phyloP scores from a whole-genome alignment of 768 basidiomycete genomes.

The Cystofilobasidium ferigula region DNA sequence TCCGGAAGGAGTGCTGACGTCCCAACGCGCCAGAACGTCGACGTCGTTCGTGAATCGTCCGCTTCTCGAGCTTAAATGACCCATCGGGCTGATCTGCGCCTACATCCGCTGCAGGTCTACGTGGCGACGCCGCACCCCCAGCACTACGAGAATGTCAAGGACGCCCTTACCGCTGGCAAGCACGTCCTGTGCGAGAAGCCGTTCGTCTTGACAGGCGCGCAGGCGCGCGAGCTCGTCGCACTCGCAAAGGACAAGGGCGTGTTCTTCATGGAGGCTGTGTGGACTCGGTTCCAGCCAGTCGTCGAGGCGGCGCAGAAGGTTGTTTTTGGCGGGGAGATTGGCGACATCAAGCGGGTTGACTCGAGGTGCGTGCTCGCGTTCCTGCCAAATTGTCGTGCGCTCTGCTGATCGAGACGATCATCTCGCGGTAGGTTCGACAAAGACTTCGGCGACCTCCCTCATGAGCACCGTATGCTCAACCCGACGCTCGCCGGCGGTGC shows the following conservation, averaged over 20 bases:
- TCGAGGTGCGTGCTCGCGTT: background rate
- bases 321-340: slow-evolving; percentile 14
- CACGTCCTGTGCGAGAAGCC: slow-evolving; percentile 85
- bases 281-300: slow-evolving; percentile 18
- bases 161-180: slow-evolving; percentile 66
- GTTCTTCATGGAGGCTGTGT: slow-evolving; percentile 71
- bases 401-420: background rate
- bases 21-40: slow-evolving; percentile 41
- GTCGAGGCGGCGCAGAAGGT: slow-evolving; percentile 9
- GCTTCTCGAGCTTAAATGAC: background rate
- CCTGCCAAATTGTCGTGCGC: background rate
- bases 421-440: slow-evolving; percentile 8
- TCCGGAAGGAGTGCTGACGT: slow-evolving; percentile 45
- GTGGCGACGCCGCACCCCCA: slow-evolving; percentile 68
- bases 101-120: slow-evolving; percentile 31
- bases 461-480: slow-evolving; percentile 33
- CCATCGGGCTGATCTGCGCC: background rate
- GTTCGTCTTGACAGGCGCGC: slow-evolving; percentile 62
- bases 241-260: slow-evolving; percentile 68
- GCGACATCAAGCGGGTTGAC: slow-evolving; percentile 13
- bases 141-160: slow-evolving; percentile 67
- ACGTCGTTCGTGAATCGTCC: slow-evolving; percentile 44
- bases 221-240: slow-evolving; percentile 59
- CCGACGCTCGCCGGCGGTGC: slow-evolving; percentile 37
- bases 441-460: slow-evolving; percentile 25